Evolutionary conservation across 139 green algal genomes (phyloP), one percentile per base, ranked within the genome.

Genomic region (Gonium pectorale): DNA sequence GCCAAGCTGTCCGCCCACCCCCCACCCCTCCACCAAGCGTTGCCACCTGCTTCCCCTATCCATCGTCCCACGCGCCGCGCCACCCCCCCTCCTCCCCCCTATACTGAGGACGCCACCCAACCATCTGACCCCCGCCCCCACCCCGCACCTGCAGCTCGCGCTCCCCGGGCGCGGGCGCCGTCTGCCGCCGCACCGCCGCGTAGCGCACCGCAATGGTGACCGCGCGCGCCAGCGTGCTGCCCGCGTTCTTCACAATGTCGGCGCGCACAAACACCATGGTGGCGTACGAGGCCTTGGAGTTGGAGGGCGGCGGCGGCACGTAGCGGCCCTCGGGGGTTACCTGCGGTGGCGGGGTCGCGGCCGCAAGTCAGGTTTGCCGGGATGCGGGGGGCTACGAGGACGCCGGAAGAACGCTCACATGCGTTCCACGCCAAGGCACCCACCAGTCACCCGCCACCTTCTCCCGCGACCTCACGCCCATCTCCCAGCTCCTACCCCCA

Each of bases 241-340:
- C 92, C 8, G 79, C 63, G 77, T 92, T 90, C 51, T 93, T 84
- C 35, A 99, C 94, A 64, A 99, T 95, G 80, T 94, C 95, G 13
- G 96, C 94, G 0, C 96, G 87, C 63, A 99, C 96, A 75, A 93
- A 97, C 79, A 99, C 92, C 96, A 99, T 98, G 66, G 97, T 98
- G 19, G 92, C 92, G 74, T 99, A 99, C 22, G 92, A 94, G 27
- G 97, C 93, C 90, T 99, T 98, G 69, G 86, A 56, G 91, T 99
- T 98, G 60, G 90, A 89, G 33, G 93, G 86, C 8, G 96, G 95
- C 0, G 96, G 96, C 1, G 95, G 94, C 35, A 93, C 63, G 89
- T 98, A 99, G 27, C 78, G 52, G 35, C 96, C 96, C 41, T 99
- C 94, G 4, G 89, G 81, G 0, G 89, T 94, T 0, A 99, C 77